These are phyloP conservation scores for Diaporthe amygdali DNA, from an alignment of 2,329 filamentous ascomycete species.

Conservation along the genomic window DNA sequence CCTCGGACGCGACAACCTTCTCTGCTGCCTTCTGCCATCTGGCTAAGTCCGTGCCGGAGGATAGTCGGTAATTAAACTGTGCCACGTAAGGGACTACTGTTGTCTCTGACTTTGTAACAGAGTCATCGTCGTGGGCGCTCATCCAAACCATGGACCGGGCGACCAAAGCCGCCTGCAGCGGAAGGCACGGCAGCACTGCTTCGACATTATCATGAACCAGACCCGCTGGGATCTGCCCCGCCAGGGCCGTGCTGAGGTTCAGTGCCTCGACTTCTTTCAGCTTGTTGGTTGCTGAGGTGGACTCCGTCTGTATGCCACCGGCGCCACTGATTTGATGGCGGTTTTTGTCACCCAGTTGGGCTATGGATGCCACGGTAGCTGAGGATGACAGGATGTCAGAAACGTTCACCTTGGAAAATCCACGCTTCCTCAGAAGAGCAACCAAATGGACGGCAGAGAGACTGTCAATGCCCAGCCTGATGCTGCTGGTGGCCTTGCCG, in stretches of 20 bases:
- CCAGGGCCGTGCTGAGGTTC: background rate
- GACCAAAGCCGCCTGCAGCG: constrained; percentile 33
- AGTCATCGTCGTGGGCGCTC: constrained; percentile 3
- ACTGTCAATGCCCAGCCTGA: constrained; percentile 43
- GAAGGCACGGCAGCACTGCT: constrained; percentile 27
- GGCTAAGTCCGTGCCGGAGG: constrained; percentile 20
- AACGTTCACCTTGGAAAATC: constrained; percentile 37
- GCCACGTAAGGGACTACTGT: constrained; percentile 28
- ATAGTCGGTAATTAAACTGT: constrained; percentile 28
- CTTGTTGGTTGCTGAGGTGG: background rate
- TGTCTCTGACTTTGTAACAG: background rate
- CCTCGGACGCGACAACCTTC: constrained; percentile 25
- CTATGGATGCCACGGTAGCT: constrained; percentile 36
- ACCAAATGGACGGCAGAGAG: constrained; percentile 42
- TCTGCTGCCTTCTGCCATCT: constrained; percentile 26
- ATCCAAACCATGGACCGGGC: constrained; percentile 37
- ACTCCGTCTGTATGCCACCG: background rate
- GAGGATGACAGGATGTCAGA: constrained; percentile 35
- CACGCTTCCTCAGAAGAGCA: constrained; percentile 37
- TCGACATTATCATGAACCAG: constrained; percentile 22
- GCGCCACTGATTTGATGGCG: background rate
- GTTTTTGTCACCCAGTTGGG: constrained; percentile 35
- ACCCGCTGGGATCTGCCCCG: background rate
- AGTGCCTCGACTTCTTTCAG: background rate
- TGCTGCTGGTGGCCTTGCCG: constrained; percentile 30